Percentiles rank a stretch among this genome's conserved stretches.
Evolutionary conservation across 371 early-diverging fungal genomes (phyloP).

Genomic region (Syncephalis fuscata): DNA sequence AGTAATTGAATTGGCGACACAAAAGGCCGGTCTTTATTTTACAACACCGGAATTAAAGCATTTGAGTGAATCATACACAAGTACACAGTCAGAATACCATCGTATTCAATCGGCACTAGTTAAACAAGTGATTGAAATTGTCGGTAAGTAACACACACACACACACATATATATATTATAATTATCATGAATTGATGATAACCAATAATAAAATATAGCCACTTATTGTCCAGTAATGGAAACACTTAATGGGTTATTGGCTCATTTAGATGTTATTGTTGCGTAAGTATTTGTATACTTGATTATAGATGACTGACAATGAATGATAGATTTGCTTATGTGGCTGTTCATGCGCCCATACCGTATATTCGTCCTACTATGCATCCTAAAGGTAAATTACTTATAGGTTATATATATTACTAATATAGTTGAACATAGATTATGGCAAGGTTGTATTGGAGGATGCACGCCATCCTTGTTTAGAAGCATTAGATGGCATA

Average conservation of each 20-base stretch:
- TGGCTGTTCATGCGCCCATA: conserved; percentile 60
- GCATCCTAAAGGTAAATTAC: conserved; percentile 18
- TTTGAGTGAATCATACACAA: conserved; percentile 27
- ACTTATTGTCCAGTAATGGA: conserved; percentile 72
- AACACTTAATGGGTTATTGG: conserved; percentile 47
- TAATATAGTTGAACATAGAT: conserved; percentile 12
- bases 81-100: conserved; percentile 38
- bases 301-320: not conserved
- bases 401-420: not conserved
- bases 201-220: conserved; percentile 15
- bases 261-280: conserved; percentile 75
- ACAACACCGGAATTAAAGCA: conserved; percentile 53
- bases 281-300: conserved; percentile 17
- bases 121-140: conserved; percentile 68
- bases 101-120: conserved; percentile 53
- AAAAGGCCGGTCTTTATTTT: conserved; percentile 78
- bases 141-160: conserved; percentile 30
- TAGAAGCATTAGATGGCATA: conserved; percentile 87
- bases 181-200: too few relatives aligned
- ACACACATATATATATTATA: too few relatives aligned
- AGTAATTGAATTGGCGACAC: conserved; percentile 77
- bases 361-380: conserved; percentile 74
- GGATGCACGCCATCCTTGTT: conserved; percentile 78
- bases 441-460: conserved; percentile 41
- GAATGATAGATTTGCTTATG: conserved; percentile 63